A percentile compares a stretch with the other conserved stretches of the same genome.
phyloP scores from a whole-genome alignment of 2,329 filamentous ascomycete genomes.

The Cordyceps militaris region DNA sequence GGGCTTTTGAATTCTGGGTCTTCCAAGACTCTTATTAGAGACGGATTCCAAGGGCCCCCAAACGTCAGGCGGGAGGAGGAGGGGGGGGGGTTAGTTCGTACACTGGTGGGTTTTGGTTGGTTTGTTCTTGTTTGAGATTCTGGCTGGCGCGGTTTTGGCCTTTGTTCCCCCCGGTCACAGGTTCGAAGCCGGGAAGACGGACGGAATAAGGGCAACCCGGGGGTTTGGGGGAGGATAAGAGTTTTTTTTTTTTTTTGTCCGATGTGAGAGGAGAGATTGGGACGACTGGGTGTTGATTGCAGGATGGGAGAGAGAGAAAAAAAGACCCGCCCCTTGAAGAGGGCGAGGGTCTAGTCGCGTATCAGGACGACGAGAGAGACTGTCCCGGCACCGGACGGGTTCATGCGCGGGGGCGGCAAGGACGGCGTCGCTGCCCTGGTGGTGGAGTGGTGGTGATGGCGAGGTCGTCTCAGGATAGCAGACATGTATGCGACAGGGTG shows the following conservation, averaged over 20 bases:
- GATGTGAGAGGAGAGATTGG: neutral
- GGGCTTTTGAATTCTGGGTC: neutral
- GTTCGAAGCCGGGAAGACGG: neutral
- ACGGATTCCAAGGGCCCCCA: neutral
- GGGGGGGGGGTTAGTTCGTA: neutral
- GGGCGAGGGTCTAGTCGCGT: neutral
- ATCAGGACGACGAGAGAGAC: neutral
- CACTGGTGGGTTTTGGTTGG: neutral
- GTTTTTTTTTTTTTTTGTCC: neutral
- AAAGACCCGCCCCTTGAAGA: neutral
- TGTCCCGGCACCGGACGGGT: neutral
- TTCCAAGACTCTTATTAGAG: constrained; percentile 2
- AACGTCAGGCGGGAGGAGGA: too few species aligned
- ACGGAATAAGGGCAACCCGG: neutral
- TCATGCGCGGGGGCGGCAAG: neutral
- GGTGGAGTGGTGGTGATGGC: neutral
- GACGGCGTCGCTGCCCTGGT: neutral
- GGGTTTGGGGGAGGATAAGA: neutral
- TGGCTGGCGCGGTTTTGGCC: neutral
- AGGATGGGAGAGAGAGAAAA: neutral
- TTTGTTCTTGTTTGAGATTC: constrained; percentile 2
- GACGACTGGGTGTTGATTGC: neutral
- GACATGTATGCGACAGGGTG: constrained; percentile 9
- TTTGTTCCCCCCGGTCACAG: neutral
- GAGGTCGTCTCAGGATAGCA: constrained; percentile 9